Base-by-base conservation (phyloP, 345 rosid genomes). In the Camelina sativa region DNA sequence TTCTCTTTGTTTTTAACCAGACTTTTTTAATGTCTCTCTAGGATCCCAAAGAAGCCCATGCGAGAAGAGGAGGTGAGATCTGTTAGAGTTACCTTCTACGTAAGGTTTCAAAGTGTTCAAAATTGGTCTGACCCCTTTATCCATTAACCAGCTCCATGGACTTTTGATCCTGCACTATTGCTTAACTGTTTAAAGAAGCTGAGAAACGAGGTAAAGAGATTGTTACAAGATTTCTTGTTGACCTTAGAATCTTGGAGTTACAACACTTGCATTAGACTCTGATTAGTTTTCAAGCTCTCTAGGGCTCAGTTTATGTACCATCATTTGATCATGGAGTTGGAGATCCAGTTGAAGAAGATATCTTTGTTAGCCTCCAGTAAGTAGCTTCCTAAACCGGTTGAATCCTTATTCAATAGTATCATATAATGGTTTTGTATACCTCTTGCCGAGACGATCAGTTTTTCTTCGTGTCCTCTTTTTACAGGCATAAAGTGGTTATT, bases 1-100 rank as follows among this genome's bases (percentile, higher is more conserved):
- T 23, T 2, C 50, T 59, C 63, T 13, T 52, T n/a, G 11, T 6
- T 58, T 62, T 64, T 22, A 59, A 82, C 35, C 53, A 11, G 47
- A 9, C 0, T 40, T 63, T 52, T 47, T 11, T 19, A 17, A 1
- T 62, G 30, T 19, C 56, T 28, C 71, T 80, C 44, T 70, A 95
- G 98, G 76, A 92, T 83, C 97, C 99, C 7, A 82, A 86, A 80
- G 97, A 90, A 87, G 98, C 97, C 16, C 97, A 90, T 85, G 97
- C 97, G 37, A 90, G 98, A 84, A 86, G 99, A 79, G 99, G 98
- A 86, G 97, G 97, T 92, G 80, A 81, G 90, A 44, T 72, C 64
- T 67, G 32, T 40, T 10, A 76, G 69, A 64, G 66, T 60, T 17
- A 12, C 53, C 62, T 64, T 68, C 57, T 13, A 61, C 4, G 15